Evolutionary conservation across 805 yeast species (phyloP).

Genomic region (Yamadazyma endophytica): DNA sequence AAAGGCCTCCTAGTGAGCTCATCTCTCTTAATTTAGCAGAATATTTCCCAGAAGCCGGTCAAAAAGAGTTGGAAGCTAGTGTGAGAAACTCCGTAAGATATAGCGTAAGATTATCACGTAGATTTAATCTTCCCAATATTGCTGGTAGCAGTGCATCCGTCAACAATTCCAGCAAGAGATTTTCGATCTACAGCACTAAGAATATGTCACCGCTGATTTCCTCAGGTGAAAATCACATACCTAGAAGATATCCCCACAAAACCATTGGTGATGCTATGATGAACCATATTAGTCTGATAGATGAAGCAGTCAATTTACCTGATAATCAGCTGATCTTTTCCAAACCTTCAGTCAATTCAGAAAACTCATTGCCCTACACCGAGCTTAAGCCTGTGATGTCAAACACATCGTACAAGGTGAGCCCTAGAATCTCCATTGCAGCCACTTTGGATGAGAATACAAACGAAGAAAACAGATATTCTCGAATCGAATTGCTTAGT

Average conservation of each 20-base stretch:
- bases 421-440: constrained; percentile 22
- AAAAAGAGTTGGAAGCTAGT: constrained; percentile 69
- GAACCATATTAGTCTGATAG: constrained; percentile 53
- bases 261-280: constrained; percentile 65
- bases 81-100: constrained; percentile 79
- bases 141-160: constrained; percentile 13
- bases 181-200: constrained; percentile 14
- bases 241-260: too few species aligned
- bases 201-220: constrained; percentile 20
- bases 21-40: constrained; percentile 87
- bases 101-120: constrained; percentile 57
- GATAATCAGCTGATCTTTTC: constrained; percentile 26
- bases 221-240: constrained; percentile 16
- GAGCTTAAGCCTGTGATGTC: constrained; percentile 14
- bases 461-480: constrained; percentile 27
- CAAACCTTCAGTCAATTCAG: constrained; percentile 12
- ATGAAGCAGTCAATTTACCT: constrained; percentile 32
- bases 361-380: constrained; percentile 6
- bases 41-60: constrained; percentile 83
- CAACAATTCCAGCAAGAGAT: constrained; percentile 12
- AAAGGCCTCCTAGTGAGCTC: constrained; percentile 89
- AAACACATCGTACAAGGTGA: constrained; percentile 4
- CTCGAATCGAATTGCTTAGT: constrained; percentile 45
- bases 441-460: constrained; percentile 24
- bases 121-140: constrained; percentile 21